phyloP scores from a whole-genome alignment of 2,329 filamentous ascomycete genomes.

The Curvularia sp. region DNA sequence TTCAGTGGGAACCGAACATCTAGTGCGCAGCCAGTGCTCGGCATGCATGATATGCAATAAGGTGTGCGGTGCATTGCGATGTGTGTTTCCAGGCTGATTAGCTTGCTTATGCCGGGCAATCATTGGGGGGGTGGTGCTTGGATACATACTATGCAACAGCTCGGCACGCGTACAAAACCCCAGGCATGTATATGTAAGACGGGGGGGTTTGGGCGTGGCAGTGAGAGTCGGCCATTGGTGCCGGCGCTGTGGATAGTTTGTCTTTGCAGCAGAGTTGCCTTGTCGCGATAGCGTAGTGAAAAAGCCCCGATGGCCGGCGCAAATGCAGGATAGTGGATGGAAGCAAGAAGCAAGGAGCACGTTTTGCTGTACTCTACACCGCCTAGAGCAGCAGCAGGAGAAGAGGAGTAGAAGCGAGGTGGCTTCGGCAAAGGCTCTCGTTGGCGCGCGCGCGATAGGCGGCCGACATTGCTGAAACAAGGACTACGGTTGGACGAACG shows the following conservation, averaged over 20 bases:
- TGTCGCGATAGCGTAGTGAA: slow-evolving; percentile 2
- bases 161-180: neutral
- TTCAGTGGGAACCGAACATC: slow-evolving; percentile 10
- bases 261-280: neutral
- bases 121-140: too few species aligned
- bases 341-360: slow-evolving; percentile 5
- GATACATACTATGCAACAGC: neutral
- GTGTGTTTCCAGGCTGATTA: neutral
- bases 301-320: neutral
- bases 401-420: slow-evolving; percentile 7
- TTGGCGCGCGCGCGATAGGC: slow-evolving; percentile 24
- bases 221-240: neutral
- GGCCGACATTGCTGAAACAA: slow-evolving; percentile 22
- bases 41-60: slow-evolving; percentile 5
- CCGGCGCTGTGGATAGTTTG: neutral
- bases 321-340: too few species aligned
- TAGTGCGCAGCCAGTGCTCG: slow-evolving; percentile 10
- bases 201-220: neutral
- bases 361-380: slow-evolving; percentile 8
- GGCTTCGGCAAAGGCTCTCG: slow-evolving; percentile 22
- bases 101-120: slow-evolving; percentile 5
- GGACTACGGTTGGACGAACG: slow-evolving; percentile 26
- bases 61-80: slow-evolving; percentile 4
- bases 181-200: neutral
- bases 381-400: neutral